Percentiles rank a stretch among this genome's conserved stretches.
Evolutionary conservation across 352 stramenopile genomes (phyloP).

Genomic region (Phytophthora boehmeriae): DNA sequence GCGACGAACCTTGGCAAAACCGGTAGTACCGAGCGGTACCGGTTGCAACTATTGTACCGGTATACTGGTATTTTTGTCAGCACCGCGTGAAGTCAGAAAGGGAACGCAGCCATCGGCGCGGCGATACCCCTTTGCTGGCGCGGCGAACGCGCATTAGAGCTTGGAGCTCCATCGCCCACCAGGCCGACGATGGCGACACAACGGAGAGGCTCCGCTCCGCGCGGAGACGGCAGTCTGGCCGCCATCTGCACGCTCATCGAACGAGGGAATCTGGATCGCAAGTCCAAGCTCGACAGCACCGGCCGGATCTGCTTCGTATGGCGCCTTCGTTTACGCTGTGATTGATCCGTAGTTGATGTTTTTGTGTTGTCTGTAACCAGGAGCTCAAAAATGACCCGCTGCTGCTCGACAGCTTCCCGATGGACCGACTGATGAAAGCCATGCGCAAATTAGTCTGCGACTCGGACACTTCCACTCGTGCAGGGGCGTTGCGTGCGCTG

Average conservation of each 20-base stretch:
- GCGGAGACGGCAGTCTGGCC: conserved; percentile 61
- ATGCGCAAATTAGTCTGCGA: conserved; percentile 80
- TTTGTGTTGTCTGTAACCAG: conserved; percentile 22
- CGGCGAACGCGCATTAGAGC: too few relatives aligned
- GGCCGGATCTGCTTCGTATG: conserved; percentile 83
- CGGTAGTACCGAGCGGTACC: neutral
- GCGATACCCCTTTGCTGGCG: neutral
- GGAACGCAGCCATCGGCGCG: neutral
- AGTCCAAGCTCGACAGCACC: conserved; percentile 88
- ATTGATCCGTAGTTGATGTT: neutral
- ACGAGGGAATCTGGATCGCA: conserved; percentile 80
- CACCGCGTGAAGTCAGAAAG: conserved; percentile 2
- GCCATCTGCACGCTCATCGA: conserved; percentile 88
- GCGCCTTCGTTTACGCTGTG: neutral
- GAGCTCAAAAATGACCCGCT: conserved; percentile 89
- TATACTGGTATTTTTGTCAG: neutral
- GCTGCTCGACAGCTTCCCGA: conserved; percentile 81
- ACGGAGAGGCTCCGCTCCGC: conserved; percentile 38
- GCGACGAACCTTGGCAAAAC: too few relatives aligned
- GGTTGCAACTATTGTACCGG: neutral
- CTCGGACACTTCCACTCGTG: conserved; percentile 78
- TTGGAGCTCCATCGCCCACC: neutral
- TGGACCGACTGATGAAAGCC: conserved; percentile 81
- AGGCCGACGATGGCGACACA: conserved; percentile 35
- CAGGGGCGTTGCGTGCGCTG: conserved; percentile 76